Conservation (phyloP, 2,329 filamentous ascomycete species). For the Fragosphaeria purpurea region DNA sequence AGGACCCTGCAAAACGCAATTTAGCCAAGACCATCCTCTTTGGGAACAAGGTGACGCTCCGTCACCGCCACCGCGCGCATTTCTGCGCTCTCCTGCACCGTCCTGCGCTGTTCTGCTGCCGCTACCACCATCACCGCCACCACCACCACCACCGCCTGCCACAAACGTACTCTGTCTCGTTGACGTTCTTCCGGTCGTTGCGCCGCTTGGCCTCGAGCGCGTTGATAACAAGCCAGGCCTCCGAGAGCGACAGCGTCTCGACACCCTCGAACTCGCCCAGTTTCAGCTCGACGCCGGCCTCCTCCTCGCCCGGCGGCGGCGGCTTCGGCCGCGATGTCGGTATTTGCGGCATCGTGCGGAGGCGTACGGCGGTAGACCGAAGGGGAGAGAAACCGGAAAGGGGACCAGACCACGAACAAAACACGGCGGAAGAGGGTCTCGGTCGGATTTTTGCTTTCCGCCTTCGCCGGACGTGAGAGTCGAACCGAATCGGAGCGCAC, state of each 20-base stretch:
- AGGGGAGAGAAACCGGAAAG: not conserved
- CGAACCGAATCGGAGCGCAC: too few relatives aligned
- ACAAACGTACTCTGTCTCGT: slow-evolving; percentile 62
- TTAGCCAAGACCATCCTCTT: too few relatives aligned
- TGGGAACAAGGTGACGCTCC: too few relatives aligned
- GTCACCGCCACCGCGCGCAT: too few relatives aligned
- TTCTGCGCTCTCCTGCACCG: too few relatives aligned
- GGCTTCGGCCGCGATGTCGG: slow-evolving; percentile 58
- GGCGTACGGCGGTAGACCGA: not conserved
- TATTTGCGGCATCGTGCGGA: slow-evolving; percentile 28
- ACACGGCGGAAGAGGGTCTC: too few relatives aligned
- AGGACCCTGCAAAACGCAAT: slow-evolving; percentile 48
- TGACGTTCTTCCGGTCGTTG: slow-evolving; percentile 69
- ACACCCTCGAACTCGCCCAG: slow-evolving; percentile 92
- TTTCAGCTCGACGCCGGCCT: slow-evolving; percentile 69
- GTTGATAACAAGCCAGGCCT: slow-evolving; percentile 85
- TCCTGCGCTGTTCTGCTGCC: too few relatives aligned
- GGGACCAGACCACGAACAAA: not conserved
- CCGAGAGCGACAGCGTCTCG: slow-evolving; percentile 83
- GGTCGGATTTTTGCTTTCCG: too few relatives aligned
- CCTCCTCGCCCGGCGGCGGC: slow-evolving; percentile 67
- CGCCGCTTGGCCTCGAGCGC: slow-evolving; percentile 74
- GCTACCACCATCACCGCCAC: too few relatives aligned
- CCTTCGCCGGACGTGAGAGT: too few relatives aligned
- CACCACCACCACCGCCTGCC: too few relatives aligned